These are phyloP conservation scores for Mucor circinelloides DNA, from an alignment of 371 early-diverging fungal genomes.

Conservation along the genomic window DNA sequence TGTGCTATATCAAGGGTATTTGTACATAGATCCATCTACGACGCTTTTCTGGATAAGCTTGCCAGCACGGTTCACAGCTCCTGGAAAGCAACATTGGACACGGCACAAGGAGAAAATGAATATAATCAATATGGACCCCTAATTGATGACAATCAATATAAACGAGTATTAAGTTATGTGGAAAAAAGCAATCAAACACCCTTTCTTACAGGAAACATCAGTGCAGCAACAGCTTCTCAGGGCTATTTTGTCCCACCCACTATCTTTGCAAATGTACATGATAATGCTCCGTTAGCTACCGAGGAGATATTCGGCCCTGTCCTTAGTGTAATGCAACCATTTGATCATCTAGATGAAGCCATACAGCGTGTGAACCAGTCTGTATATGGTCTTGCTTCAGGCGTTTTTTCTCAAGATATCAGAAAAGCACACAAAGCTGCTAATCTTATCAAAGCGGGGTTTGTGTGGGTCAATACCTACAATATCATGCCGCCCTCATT, in stretches of 20 bases:
- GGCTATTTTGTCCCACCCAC: slow-evolving; percentile 78
- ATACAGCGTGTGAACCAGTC: slow-evolving; percentile 70
- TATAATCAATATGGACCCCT: slow-evolving; percentile 63
- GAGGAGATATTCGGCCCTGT: slow-evolving; percentile 91
- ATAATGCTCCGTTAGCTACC: slow-evolving; percentile 60
- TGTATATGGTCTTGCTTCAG: slow-evolving; percentile 77
- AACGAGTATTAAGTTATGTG: slow-evolving; percentile 50
- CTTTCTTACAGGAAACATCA: slow-evolving; percentile 2
- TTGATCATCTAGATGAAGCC: slow-evolving; percentile 71
- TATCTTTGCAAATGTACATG: slow-evolving; percentile 58
- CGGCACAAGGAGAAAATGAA: background rate
- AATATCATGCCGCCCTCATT: slow-evolving; percentile 62
- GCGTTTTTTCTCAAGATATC: slow-evolving; percentile 76
- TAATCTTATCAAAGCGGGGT: slow-evolving; percentile 34
- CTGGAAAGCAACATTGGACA: slow-evolving; percentile 18
- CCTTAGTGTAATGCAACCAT: slow-evolving; percentile 71
- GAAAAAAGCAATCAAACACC: slow-evolving; percentile 1
- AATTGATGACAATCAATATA: slow-evolving; percentile 75
- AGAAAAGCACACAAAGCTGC: slow-evolving; percentile 67
- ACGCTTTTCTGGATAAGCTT: slow-evolving; percentile 62
- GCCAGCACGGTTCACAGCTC: slow-evolving; percentile 36
- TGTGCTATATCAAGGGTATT: slow-evolving; percentile 83
- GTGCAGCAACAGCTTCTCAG: slow-evolving; percentile 16
- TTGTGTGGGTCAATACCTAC: slow-evolving; percentile 56
- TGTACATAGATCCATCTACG: slow-evolving; percentile 72